phyloP scores from a whole-genome alignment of 1,139 yeast genomes.

The Spencermartinsiella ligniputridi region DNA sequence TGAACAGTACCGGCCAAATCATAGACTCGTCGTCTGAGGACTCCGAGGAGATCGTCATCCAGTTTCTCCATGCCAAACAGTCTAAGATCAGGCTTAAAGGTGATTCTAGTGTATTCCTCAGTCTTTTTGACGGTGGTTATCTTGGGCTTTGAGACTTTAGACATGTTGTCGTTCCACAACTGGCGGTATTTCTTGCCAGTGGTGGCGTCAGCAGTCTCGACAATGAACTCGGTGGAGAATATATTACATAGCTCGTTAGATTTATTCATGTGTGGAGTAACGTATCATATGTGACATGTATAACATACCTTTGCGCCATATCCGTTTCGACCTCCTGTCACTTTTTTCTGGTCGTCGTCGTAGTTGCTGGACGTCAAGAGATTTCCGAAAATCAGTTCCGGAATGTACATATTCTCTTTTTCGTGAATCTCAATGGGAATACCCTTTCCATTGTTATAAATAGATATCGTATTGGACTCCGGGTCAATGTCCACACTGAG shows the following conservation, averaged over 20 bases:
- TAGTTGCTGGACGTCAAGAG: slow-evolving; percentile 92
- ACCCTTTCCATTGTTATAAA: slow-evolving; percentile 91
- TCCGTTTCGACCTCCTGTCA: slow-evolving; percentile 98
- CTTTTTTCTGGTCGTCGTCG: slow-evolving; percentile 92
- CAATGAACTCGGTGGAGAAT: slow-evolving; percentile 78
- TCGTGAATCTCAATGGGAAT: slow-evolving; percentile 92
- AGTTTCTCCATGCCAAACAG: slow-evolving; percentile 80
- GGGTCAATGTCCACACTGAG: slow-evolving; percentile 76
- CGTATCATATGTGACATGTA: background rate
- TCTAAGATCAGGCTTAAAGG: slow-evolving; percentile 82
- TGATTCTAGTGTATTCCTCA: slow-evolving; percentile 77
- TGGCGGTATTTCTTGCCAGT: slow-evolving; percentile 66
- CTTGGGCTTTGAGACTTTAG: slow-evolving; percentile 67
- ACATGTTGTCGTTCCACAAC: slow-evolving; percentile 86
- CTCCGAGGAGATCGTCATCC: slow-evolving; percentile 79
- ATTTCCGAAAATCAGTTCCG: slow-evolving; percentile 95
- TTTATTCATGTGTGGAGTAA: background rate
- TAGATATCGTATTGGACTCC: slow-evolving; percentile 69
- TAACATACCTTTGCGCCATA: slow-evolving; percentile 76
- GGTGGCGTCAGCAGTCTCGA: slow-evolving; percentile 83
- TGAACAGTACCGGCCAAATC: slow-evolving; percentile 95
- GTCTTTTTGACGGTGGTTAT: slow-evolving; percentile 58
- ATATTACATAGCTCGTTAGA: slow-evolving; percentile 62
- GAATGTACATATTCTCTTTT: slow-evolving; percentile 89
- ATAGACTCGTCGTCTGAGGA: slow-evolving; percentile 87